Base-by-base conservation (phyloP, 306 rosid species). In the Prunus kanzakura region DNA sequence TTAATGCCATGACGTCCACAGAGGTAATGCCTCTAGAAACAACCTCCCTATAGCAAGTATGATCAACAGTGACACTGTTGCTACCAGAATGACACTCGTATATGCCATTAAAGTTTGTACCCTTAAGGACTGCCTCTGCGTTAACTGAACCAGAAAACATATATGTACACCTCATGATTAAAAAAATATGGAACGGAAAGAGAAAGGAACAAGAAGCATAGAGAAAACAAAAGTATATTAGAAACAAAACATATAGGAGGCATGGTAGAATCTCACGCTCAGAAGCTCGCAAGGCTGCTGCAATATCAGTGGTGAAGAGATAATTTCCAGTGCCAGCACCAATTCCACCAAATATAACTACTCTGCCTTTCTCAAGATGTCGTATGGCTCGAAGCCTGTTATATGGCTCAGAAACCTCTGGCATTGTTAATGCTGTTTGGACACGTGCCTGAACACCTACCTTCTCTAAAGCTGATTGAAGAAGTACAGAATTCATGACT, bases 351-450 rank as follows among this genome's bases (percentile, higher is more conserved):
- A 89, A 89, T 74, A 89, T 87, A 61, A 89, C 91, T 23, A 89
- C 93, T 75, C 93, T 85, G 63, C 93, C 93, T 79, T 89, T 89
- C 86, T 89, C 89, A 27, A 89, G 89, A 89, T 89, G 93, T 74
- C 91, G 84, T 78, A 87, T 89, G 76, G 93, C 91, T 70, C 91
- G 85, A 72, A 83, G 88, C 85, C 93, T 81, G 67, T 83, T 89
- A 79, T 89, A 87, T 61, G 89, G 89, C 76, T 87, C 93, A 68
- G 88, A 87, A 65, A 83, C 83, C 81, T 87, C 93, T 27, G 78
- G 89, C 86, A 89, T 85, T 47, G 89, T 27, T 50, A 87, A 75
- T 60, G 85, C 63, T 74, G 83, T 85, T 79, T 89, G 91, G 20
- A 89, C 89, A n/a, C 88, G 91, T 30, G 89, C 78, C 83, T 87